Conservation (phyloP, 305 asterid species). For the Salvia sclarea region DNA sequence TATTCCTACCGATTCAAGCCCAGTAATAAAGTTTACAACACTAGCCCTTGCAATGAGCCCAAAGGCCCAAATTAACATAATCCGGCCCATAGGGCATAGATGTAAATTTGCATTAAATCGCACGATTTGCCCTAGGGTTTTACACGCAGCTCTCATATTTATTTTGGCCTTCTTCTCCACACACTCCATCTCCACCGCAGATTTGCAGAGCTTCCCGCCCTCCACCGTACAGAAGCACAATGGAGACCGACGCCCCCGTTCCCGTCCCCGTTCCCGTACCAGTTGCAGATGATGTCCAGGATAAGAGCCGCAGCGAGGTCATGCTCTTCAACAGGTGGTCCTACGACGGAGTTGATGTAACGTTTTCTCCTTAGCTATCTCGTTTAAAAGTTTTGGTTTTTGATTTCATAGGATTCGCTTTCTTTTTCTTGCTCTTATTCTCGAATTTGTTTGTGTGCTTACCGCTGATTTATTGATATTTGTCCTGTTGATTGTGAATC, state of each 20-base stretch:
- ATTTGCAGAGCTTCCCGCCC: neutral
- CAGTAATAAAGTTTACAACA: neutral
- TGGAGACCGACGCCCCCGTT: conserved; percentile 28
- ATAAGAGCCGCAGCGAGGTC: conserved; percentile 42
- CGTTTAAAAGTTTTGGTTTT: neutral
- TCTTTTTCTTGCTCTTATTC: neutral
- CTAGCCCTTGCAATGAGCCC: neutral
- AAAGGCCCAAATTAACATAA: neutral
- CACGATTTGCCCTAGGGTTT: conserved; percentile 31
- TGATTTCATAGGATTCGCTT: neutral
- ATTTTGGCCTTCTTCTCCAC: conserved; percentile 15
- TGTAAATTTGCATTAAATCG: neutral
- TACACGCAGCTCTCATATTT: conserved; percentile 10
- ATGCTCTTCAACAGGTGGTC: conserved; percentile 66
- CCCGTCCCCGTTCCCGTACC: neutral
- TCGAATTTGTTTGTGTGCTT: neutral
- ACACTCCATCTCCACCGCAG: conserved; percentile 7
- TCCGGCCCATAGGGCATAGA: neutral
- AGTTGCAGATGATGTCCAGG: conserved; percentile 17
- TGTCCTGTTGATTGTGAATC: neutral
- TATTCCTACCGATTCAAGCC: neutral
- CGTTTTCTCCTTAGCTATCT: neutral
- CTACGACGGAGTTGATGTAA: conserved; percentile 59
- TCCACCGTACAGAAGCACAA: conserved; percentile 21
- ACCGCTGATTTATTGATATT: neutral